Base-by-base conservation (phyloP, 805 yeast genomes). In the Saccharomycopsis vini region DNA sequence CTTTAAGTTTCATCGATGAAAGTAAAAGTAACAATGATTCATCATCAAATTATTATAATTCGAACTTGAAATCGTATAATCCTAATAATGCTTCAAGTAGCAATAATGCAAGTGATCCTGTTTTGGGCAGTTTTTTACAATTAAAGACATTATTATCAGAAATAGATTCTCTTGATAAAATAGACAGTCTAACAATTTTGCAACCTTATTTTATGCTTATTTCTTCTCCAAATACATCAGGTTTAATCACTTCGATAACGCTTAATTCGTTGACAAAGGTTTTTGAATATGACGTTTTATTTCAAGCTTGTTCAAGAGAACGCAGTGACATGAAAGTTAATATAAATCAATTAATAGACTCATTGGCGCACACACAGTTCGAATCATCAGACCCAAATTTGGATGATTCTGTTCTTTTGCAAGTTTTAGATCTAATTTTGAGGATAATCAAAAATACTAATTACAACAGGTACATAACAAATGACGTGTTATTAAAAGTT, bases 341-440 rank as follows among this genome's bases (percentile, higher is more conserved):
- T 39, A 37, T 49, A 75, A 49, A 75, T 45, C 64, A 61, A 42
- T 54, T 59, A 5, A 62, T 68, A 39, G 63, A 62, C 26, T 75
- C 97, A 0, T 69, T 92, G 50, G 85, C 97, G 1, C 95, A 87
- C 58, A 92, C 97, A 62, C 75, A 95, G 37, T 92, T 92, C 59
- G 97, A 92, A 66, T 95, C 95, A 2, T 82, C 92, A 0, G 96
- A 89, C 57, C 95, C 87, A 59, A 73, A 81, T 29, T 81, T 86
- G 35, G 97, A 92, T 63, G 98, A 92, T 59, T 84, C 94, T 0
- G 90, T 92, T 3, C 66, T 92, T 37, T 69, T 90, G 41, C 85
- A 85, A 56, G 95, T 92, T 18, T 73, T 92, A 50, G 69, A 81
- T 36, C 66, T 90, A 21, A 67, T 90, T 53, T 90, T 87, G 52